Evolutionary conservation across 1,284 basidiomycete species (phyloP).

Genomic region (Boletus smithii): DNA sequence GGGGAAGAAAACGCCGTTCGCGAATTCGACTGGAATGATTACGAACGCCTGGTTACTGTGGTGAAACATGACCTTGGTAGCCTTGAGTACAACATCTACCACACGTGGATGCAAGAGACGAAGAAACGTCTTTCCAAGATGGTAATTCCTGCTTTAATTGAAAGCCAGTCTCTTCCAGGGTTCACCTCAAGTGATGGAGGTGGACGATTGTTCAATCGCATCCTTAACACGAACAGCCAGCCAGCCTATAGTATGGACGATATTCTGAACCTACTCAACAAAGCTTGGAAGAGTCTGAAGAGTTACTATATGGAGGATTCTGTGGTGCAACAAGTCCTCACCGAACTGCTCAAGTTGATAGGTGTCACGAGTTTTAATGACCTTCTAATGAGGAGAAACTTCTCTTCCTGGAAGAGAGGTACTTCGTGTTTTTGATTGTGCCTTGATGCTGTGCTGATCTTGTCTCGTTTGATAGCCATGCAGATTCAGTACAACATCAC

Average conservation of each 20-base stretch:
- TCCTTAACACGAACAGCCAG: slow-evolving; percentile 79
- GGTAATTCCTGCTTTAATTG: slow-evolving; percentile 97
- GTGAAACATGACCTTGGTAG: slow-evolving; percentile 99
- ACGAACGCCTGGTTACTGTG: slow-evolving; percentile 93
- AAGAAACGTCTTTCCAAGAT: slow-evolving; percentile 97
- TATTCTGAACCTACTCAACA: slow-evolving; percentile 94
- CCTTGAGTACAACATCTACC: slow-evolving; percentile 99
- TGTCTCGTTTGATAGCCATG: slow-evolving; percentile 65
- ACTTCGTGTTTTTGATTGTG: slow-evolving; percentile 25
- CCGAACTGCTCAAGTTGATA: slow-evolving; percentile 93
- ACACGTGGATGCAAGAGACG: slow-evolving; percentile 99
- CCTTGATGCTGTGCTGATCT: not conserved
- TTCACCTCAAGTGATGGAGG: slow-evolving; percentile 96
- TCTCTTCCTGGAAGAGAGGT: slow-evolving; percentile 99
- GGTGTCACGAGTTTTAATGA: slow-evolving; percentile 99
- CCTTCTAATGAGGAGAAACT: slow-evolving; percentile 96
- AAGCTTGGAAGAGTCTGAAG: slow-evolving; percentile 98
- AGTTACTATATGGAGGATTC: slow-evolving; percentile 99
- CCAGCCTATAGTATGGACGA: slow-evolving; percentile 99
- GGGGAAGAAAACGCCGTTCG: slow-evolving; percentile 90
- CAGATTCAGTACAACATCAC: slow-evolving; percentile 99
- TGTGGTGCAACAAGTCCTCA: slow-evolving; percentile 95
- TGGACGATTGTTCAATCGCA: slow-evolving; percentile 89
- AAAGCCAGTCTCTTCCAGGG: slow-evolving; percentile 95
- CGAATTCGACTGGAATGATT: slow-evolving; percentile 95